Conservation (phyloP, 352 stramenopile genomes). For the Thalassiosira oceanica region DNA sequence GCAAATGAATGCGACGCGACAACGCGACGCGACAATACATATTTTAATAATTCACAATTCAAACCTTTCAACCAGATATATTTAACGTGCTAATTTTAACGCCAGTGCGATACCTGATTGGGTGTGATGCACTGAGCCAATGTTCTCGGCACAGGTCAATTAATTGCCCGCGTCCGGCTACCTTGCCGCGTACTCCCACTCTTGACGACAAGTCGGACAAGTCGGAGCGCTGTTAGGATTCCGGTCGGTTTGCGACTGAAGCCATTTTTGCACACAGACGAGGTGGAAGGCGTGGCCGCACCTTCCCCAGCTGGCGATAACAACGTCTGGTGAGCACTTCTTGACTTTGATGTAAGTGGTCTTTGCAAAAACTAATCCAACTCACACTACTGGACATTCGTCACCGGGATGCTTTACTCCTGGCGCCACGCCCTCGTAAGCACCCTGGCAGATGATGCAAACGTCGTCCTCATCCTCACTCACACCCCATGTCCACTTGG, state of each 20-base stretch:
- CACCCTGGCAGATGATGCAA: slow-evolving; percentile 82
- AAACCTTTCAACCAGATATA: no score
- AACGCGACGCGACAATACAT: no score
- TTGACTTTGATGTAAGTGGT: neutral
- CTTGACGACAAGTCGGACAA: slow-evolving; percentile 79
- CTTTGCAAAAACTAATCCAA: neutral
- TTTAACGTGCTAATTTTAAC: no score
- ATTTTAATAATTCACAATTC: no score
- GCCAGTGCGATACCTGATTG: no score
- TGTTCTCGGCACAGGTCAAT: no score
- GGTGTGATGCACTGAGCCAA: no score
- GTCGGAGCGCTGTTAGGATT: slow-evolving; percentile 29
- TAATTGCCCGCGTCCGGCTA: no score
- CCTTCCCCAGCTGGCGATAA: slow-evolving; percentile 75
- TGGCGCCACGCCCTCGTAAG: slow-evolving; percentile 77
- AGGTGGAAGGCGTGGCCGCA: slow-evolving; percentile 81
- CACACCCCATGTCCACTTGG: slow-evolving; percentile 78
- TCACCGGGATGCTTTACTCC: slow-evolving; percentile 80
- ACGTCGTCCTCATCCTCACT: slow-evolving; percentile 73
- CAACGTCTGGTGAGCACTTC: neutral
- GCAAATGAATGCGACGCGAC: no score
- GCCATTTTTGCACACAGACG: slow-evolving; percentile 72
- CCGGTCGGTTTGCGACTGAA: slow-evolving; percentile 48
- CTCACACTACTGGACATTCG: slow-evolving; percentile 67
- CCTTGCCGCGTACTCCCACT: slow-evolving; percentile 82